Conservation (phyloP, 2,329 filamentous ascomycete species). For the Cladophialophora chaetospira region DNA sequence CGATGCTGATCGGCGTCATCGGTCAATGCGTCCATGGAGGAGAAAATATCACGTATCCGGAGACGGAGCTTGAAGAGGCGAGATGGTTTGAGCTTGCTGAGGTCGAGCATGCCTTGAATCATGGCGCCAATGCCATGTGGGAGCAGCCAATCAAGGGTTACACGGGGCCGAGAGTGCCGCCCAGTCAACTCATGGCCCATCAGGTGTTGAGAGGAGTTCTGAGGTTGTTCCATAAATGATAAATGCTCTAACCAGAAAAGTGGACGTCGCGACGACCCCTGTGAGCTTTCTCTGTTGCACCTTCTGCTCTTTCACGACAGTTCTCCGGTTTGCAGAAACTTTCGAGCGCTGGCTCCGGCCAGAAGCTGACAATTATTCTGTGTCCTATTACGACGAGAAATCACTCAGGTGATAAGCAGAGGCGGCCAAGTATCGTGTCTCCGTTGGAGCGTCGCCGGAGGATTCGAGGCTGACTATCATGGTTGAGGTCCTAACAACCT, state of each 20-base stretch:
- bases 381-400: not conserved
- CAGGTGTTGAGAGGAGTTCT: slow-evolving; percentile 20
- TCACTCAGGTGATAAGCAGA: not conserved
- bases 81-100: slow-evolving; percentile 84
- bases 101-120: slow-evolving; percentile 67
- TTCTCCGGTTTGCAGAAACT: too few species aligned
- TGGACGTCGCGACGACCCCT: too few species aligned
- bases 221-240: slow-evolving; percentile 14
- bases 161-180: slow-evolving; percentile 18
- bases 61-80: slow-evolving; percentile 86
- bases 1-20: slow-evolving; percentile 81
- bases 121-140: slow-evolving; percentile 27
- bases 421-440: not conserved
- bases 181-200: slow-evolving; percentile 23
- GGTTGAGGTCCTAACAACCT: not conserved
- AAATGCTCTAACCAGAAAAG: not conserved
- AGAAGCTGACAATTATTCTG: not conserved
- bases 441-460: not conserved
- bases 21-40: slow-evolving; percentile 72
- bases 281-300: too few species aligned
- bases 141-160: slow-evolving; percentile 21
- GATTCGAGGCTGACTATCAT: not conserved
- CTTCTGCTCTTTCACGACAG: too few species aligned
- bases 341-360: not conserved
- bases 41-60: slow-evolving; percentile 71